A percentile compares a stretch with the other conserved stretches of the same genome.
phyloP scores from a whole-genome alignment of 371 early-diverging fungal species.

The Zopfochytrium polystomum region DNA sequence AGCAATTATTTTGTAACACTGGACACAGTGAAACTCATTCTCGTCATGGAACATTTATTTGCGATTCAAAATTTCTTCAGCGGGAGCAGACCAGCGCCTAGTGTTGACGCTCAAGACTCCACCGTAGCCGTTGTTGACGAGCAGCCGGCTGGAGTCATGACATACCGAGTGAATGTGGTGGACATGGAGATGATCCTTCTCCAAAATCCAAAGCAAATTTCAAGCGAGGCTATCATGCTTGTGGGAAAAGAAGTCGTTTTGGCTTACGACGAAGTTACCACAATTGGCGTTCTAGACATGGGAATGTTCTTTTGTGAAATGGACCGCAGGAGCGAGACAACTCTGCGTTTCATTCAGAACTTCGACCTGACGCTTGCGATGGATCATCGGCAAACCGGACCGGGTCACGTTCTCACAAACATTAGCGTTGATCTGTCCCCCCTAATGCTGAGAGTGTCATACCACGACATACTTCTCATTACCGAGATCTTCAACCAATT shows the following conservation, averaged over 20 bases:
- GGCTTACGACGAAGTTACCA: slow-evolving; percentile 70
- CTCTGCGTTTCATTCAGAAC: slow-evolving; percentile 82
- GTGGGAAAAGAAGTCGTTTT: slow-evolving; percentile 74
- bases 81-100: slow-evolving; percentile 19
- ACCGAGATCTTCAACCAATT: slow-evolving; percentile 74
- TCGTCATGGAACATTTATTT: slow-evolving; percentile 82
- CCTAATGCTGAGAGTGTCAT: slow-evolving; percentile 52
- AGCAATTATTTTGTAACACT: slow-evolving; percentile 62
- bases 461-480: slow-evolving; percentile 81
- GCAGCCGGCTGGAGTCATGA: slow-evolving; percentile 13
- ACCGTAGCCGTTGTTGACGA: background rate
- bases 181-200: slow-evolving; percentile 85
- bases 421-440: slow-evolving; percentile 35
- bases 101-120: slow-evolving; percentile 8
- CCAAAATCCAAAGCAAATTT: slow-evolving; percentile 65
- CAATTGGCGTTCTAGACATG: slow-evolving; percentile 72
- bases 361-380: slow-evolving; percentile 77
- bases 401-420: slow-evolving; percentile 32
- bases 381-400: slow-evolving; percentile 57
- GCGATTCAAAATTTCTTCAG: slow-evolving; percentile 66
- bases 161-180: slow-evolving; percentile 74
- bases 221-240: slow-evolving; percentile 87
- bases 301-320: slow-evolving; percentile 91
- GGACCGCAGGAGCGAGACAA: slow-evolving; percentile 75
- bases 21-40: slow-evolving; percentile 77